Conservation (phyloP, 2,329 filamentous ascomycete genomes). For the Pseudogymnoascus pannorum region DNA sequence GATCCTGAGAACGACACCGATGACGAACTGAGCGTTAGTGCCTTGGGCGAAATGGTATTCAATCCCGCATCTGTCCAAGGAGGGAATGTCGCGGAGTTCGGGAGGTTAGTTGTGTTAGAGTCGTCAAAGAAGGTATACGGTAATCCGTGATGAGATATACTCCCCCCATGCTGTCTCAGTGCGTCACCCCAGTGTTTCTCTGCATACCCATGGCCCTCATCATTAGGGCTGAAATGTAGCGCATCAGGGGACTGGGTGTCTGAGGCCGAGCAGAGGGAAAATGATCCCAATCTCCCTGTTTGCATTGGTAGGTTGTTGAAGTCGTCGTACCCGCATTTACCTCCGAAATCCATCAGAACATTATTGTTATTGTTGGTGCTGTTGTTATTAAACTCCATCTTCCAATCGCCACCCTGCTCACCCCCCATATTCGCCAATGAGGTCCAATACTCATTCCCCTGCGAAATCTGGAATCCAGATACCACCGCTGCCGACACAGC, state of each 20-base stretch:
- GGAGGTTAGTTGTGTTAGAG: accelerated
- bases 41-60: background rate
- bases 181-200: background rate
- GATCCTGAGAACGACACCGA: background rate
- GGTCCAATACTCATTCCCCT: background rate
- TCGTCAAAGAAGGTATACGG: background rate
- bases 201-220: background rate
- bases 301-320: background rate
- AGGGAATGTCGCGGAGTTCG: background rate
- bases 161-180: background rate
- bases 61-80: background rate
- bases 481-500: too few relatives aligned
- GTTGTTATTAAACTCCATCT: background rate
- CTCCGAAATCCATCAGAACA: background rate
- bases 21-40: background rate
- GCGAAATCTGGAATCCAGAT: background rate
- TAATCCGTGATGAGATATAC: background rate
- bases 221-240: background rate
- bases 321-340: background rate
- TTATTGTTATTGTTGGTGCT: too few relatives aligned
- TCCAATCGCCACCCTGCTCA: too few relatives aligned
- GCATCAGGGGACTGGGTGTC: background rate
- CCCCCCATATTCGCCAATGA: background rate
- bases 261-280: background rate
- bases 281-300: background rate